Evolutionary conservation across 306 rosid species (phyloP), one percentile per base, ranked within the genome.

Genomic region (Geum urbanum): DNA sequence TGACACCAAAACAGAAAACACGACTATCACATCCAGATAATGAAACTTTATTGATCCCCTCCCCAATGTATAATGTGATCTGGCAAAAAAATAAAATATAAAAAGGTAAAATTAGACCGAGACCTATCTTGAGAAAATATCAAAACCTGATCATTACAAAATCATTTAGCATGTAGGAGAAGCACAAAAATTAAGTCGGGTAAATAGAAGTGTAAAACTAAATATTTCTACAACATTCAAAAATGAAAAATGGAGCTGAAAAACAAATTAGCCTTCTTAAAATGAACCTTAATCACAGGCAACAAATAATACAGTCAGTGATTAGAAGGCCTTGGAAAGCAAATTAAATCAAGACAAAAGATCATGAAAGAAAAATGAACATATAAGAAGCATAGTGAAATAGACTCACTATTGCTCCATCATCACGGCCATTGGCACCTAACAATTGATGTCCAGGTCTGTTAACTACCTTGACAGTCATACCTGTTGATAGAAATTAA

Each of bases 361-460:
- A 55, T 19, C 49, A 65, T 11, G 6, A 54, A 20, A 59, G 24
- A 35, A 58, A 22, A 5, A 53, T 20, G 3, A 62, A 60, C 7
- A 18, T 22, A 15, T 47, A 12, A 66, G 3, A 49, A 20, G 10
- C 16, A 18, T 1, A 55, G 37, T 57, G 18, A 39, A 62, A 78
- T 48, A 60, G 77, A 84, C 99, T 86, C 83, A 95, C 99, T 80
- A 87, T 69, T 57, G 95, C 87, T 67, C 99, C 99, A 75, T 91
- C 97, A 89, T 95, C 99, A 54, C 99, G 99, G 66, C 99, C 99
- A 84, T 89, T 91, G 66, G 91, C 84, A 72, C 99, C 99, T 64
- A 95, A 91, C 70, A 91, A 76, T 67, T 95, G 99, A 27, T 96
- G 83, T 59, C 92, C 97, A 12, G 97, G 99, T 83, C 99, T 87